Percentiles rank a stretch among this genome's conserved stretches.
Evolutionary conservation across 371 early-diverging fungal species (phyloP).

Genomic region (Umbelopsis sp.): DNA sequence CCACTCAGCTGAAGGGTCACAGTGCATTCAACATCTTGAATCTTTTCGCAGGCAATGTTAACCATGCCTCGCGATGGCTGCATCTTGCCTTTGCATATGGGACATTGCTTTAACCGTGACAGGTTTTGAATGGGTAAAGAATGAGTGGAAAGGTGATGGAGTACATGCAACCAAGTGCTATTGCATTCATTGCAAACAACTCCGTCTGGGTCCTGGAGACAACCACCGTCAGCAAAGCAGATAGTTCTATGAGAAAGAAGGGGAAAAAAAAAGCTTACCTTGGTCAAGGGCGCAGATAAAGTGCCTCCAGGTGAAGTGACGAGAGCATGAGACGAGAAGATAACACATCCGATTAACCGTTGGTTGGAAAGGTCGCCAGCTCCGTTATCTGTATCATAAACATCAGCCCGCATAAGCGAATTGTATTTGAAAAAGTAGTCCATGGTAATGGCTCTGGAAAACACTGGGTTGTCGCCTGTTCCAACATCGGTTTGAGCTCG

Average conservation of each 20-base stretch:
- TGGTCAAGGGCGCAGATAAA: background rate
- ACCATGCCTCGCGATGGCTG: background rate
- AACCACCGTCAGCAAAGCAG: background rate
- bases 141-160: conserved; percentile 4
- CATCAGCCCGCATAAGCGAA: background rate
- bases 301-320: conserved; percentile 4
- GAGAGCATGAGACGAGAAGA: conserved; percentile 1
- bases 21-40: conserved; percentile 14
- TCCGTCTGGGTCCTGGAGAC: conserved; percentile 7
- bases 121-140: background rate
- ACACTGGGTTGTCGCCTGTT: conserved; percentile 7
- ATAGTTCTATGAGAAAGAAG: too few relatives aligned
- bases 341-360: conserved; percentile 1
- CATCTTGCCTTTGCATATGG: conserved; percentile 9
- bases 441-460: conserved; percentile 9
- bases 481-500: conserved; percentile 7
- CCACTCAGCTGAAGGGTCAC: conserved; percentile 13
- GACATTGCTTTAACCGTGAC: background rate
- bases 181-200: conserved; percentile 5
- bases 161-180: conserved; percentile 13
- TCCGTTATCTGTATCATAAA: conserved; percentile 1
- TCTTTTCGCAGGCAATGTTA: conserved; percentile 14
- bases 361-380: background rate
- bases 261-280: background rate
- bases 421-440: conserved; percentile 17